A percentile compares a stretch with the other conserved stretches of the same genome.
Conservation (phyloP, 2,329 filamentous ascomycete genomes). For the Monilinia vaccinii-corymbosi region DNA sequence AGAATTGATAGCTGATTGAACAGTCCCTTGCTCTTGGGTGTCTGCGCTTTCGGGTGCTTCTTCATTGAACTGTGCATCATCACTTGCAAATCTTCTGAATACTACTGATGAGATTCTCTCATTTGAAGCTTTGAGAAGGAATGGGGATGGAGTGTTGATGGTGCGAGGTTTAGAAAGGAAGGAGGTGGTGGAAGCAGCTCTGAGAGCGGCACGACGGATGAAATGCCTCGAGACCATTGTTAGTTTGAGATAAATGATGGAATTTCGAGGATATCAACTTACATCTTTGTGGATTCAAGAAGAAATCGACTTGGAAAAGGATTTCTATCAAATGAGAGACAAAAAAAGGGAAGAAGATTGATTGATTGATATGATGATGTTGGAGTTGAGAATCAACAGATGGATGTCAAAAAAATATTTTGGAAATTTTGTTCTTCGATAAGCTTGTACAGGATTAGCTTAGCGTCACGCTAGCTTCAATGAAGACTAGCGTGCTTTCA, state of each 20-base stretch:
- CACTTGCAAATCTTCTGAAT: slow-evolving; percentile 41
- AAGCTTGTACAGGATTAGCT: not conserved
- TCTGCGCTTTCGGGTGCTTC: slow-evolving; percentile 12
- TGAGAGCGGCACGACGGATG: slow-evolving; percentile 47
- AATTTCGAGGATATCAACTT: not conserved
- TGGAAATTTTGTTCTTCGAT: slow-evolving; percentile 4
- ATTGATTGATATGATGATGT: not conserved
- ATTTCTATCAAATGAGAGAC: not conserved
- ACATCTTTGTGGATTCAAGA: not conserved
- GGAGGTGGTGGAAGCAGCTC: slow-evolving; percentile 39
- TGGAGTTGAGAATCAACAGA: not conserved
- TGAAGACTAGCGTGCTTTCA: not conserved
- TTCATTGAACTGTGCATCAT: slow-evolving; percentile 29
- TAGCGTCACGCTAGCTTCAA: not conserved
- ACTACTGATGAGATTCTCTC: slow-evolving; percentile 27
- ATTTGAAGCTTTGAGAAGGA: slow-evolving; percentile 29
- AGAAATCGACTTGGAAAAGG: not conserved
- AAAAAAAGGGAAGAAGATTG: not conserved
- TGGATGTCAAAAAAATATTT: not conserved
- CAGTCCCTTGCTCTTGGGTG: slow-evolving; percentile 22
- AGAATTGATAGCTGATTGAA: slow-evolving; percentile 20
- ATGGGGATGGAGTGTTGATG: slow-evolving; percentile 32
- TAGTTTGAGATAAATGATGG: not conserved
- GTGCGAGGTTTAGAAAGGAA: slow-evolving; percentile 35
- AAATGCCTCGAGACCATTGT: slow-evolving; percentile 24